phyloP scores from a whole-genome alignment of 495 filamentous ascomycete species.

The Lasiosphaeria miniovina region DNA sequence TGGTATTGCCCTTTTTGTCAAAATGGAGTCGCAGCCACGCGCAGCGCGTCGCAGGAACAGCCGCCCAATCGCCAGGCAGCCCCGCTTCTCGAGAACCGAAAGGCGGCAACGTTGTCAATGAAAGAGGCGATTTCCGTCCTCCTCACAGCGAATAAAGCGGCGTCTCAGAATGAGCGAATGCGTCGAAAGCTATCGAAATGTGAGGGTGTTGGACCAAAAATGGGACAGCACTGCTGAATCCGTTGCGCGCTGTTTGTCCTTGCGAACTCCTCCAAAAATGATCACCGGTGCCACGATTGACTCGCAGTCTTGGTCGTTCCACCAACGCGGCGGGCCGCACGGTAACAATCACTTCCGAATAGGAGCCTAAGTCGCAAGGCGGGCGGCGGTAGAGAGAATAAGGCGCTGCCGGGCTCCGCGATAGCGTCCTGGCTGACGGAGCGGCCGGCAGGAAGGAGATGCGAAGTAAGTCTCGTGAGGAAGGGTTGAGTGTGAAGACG shows the following conservation, averaged over 20 bases:
- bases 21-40: conserved; percentile 25
- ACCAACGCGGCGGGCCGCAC: conserved; percentile 3
- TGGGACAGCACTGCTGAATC: conserved; percentile 40
- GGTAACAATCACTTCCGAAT: neutral
- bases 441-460: conserved; percentile 5
- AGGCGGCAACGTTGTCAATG: neutral
- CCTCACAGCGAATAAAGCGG: conserved; percentile 2
- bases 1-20: conserved; percentile 8
- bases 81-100: conserved; percentile 15
- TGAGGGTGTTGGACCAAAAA: conserved; percentile 9
- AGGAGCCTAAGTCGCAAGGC: neutral
- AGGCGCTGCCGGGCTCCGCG: neutral
- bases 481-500: conserved; percentile 6
- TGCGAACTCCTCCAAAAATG: conserved; percentile 7
- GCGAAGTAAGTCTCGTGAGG: conserved; percentile 8
- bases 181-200: conserved; percentile 6
- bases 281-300: neutral
- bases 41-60: conserved; percentile 16
- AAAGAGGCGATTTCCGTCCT: conserved; percentile 3
- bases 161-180: conserved; percentile 4
- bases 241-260: conserved; percentile 12
- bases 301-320: conserved; percentile 6
- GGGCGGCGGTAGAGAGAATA: neutral
- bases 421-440: neutral
- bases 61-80: conserved; percentile 20